Percentiles rank a stretch among this genome's conserved stretches.
These are phyloP conservation scores for Sporopachydermia quercuum DNA, from an alignment of 805 yeast species.

Conservation along the genomic window DNA sequence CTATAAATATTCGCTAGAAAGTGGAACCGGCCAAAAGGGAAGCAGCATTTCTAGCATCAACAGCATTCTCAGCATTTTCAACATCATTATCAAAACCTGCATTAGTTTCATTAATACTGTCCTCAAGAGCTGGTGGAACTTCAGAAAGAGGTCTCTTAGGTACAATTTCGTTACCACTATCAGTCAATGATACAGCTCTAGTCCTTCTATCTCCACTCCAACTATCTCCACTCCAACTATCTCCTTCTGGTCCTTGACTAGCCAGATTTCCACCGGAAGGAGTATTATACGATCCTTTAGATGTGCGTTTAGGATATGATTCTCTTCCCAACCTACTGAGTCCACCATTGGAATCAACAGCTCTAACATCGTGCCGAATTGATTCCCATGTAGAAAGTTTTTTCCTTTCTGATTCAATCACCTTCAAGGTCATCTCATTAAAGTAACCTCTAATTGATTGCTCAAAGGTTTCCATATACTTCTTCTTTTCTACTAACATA, in stretches of 20 bases:
- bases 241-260: slow-evolving; percentile 36
- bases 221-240: slow-evolving; percentile 47
- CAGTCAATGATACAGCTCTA: slow-evolving; percentile 27
- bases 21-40: slow-evolving; percentile 62
- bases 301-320: slow-evolving; percentile 23
- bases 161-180: slow-evolving; percentile 27
- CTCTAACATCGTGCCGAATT: slow-evolving; percentile 55
- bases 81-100: slow-evolving; percentile 13
- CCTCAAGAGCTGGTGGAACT: background rate
- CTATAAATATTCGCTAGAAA: too few relatives aligned
- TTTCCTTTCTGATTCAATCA: slow-evolving; percentile 77
- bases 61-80: slow-evolving; percentile 21
- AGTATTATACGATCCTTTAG: too few relatives aligned
- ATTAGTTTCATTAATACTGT: slow-evolving; percentile 8
- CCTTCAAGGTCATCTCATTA: slow-evolving; percentile 45
- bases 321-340: slow-evolving; percentile 74
- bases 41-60: slow-evolving; percentile 81
- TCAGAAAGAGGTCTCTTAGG: background rate
- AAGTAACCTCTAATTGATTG: slow-evolving; percentile 36
- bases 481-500: slow-evolving; percentile 59
- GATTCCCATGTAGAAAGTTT: slow-evolving; percentile 60
- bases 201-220: slow-evolving; percentile 45
- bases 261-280: slow-evolving; percentile 20
- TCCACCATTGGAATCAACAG: slow-evolving; percentile 67
- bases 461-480: slow-evolving; percentile 46